These are phyloP conservation scores for Zygosaccharomyces pseudobailii DNA, from an alignment of 1,139 yeast species.

Conservation along the genomic window DNA sequence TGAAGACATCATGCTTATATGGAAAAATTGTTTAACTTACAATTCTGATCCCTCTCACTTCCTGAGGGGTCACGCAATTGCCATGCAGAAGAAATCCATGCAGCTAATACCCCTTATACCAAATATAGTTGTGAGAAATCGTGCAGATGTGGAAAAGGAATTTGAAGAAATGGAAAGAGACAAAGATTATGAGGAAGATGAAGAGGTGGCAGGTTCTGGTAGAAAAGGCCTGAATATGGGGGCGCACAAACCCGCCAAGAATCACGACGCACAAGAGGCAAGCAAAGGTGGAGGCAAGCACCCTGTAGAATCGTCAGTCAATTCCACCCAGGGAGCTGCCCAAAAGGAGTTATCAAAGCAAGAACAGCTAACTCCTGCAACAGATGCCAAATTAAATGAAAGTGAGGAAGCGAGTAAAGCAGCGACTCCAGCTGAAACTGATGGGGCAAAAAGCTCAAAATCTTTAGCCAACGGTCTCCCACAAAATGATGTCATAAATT, in stretches of 20 bases:
- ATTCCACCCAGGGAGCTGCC: not conserved
- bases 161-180: slow-evolving; percentile 44
- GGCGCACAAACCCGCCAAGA: slow-evolving; percentile 30
- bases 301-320: not conserved
- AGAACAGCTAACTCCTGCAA: not conserved
- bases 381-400: not conserved
- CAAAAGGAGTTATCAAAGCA: not conserved
- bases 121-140: slow-evolving; percentile 70
- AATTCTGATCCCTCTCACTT: slow-evolving; percentile 96
- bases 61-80: slow-evolving; percentile 83
- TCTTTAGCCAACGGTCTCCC: not conserved
- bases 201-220: slow-evolving; percentile 34
- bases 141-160: slow-evolving; percentile 85
- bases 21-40: slow-evolving; percentile 90
- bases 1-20: slow-evolving; percentile 87
- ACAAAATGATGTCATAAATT: not conserved
- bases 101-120: slow-evolving; percentile 81
- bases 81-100: slow-evolving; percentile 88
- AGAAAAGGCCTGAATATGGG: slow-evolving; percentile 35
- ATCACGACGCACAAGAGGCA: slow-evolving; percentile 1
- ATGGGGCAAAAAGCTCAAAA: not conserved
- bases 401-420: not conserved
- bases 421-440: not conserved
- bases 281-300: slow-evolving; percentile 1
- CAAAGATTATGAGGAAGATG: slow-evolving; percentile 24